These are phyloP conservation scores for Hypoxylon intermedium DNA, from an alignment of 495 filamentous ascomycete species.

Conservation along the genomic window DNA sequence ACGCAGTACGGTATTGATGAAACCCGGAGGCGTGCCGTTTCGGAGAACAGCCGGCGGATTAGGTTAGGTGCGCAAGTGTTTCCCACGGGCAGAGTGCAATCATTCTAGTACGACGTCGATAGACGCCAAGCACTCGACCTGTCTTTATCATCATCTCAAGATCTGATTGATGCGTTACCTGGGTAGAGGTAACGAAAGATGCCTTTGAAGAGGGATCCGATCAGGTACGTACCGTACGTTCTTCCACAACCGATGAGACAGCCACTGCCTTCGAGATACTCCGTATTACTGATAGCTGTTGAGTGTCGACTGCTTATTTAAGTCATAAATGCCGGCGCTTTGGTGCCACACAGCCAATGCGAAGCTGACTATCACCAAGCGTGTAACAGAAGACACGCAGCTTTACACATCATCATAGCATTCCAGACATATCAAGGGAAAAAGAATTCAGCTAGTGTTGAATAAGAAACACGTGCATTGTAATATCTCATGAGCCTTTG, in stretches of 20 bases:
- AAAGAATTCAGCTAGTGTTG: background rate
- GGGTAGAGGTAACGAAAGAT: too few species aligned
- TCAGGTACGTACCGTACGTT: too few species aligned
- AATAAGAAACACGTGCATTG: background rate
- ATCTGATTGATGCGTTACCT: background rate
- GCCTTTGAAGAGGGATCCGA: too few species aligned
- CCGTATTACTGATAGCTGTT: background rate
- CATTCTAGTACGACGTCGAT: too few species aligned
- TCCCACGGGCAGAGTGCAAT: too few species aligned
- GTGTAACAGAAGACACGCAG: background rate
- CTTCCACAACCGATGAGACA: background rate
- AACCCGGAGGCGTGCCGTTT: too few species aligned
- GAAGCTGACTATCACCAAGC: background rate
- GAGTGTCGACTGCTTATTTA: background rate
- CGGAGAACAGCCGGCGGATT: too few species aligned
- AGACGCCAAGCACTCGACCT: too few species aligned
- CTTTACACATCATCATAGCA: background rate
- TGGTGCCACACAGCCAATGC: background rate
- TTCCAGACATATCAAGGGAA: conserved; percentile 7
- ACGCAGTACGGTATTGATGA: too few species aligned
- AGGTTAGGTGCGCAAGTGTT: too few species aligned
- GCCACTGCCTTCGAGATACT: background rate
- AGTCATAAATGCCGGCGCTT: too few species aligned
- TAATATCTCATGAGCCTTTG: background rate
- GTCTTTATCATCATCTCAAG: background rate